Conservation (phyloP, 805 yeast genomes). For the Phaffomyces opuntiae region DNA sequence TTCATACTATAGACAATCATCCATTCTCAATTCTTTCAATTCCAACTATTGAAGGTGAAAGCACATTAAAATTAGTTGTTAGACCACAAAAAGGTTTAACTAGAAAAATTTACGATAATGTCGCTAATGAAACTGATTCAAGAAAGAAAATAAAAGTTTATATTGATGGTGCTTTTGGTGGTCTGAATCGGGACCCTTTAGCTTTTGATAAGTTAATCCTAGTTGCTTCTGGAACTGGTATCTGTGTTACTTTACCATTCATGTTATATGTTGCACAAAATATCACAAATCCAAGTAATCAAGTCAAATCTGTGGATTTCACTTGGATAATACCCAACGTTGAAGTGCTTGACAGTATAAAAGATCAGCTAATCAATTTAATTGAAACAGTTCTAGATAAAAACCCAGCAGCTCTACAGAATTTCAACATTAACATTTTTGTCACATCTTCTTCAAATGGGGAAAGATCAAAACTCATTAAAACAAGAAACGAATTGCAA, state of each 20-base stretch:
- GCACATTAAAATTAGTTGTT: conserved; percentile 34
- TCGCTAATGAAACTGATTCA: conserved; percentile 20
- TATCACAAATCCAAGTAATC: conserved; percentile 7
- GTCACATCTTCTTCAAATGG: conserved; percentile 22
- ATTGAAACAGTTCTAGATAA: not conserved
- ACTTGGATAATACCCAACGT: conserved; percentile 36
- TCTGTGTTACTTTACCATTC: conserved; percentile 43
- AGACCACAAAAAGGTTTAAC: conserved; percentile 44
- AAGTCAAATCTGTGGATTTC: conserved; percentile 29
- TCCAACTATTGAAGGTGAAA: conserved; percentile 7
- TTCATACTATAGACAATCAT: conserved; percentile 42
- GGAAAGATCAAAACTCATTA: not conserved
- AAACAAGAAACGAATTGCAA: not conserved
- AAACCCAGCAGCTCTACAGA: not conserved
- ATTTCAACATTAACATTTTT: conserved; percentile 20
- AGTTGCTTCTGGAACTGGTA: conserved; percentile 45
- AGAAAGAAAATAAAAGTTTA: conserved; percentile 19
- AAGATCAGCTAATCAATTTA: conserved; percentile 25
- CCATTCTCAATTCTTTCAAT: conserved; percentile 46
- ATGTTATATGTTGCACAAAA: conserved; percentile 20
- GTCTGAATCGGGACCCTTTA: conserved; percentile 36
- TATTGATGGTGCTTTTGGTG: conserved; percentile 57
- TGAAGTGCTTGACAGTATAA: conserved; percentile 34
- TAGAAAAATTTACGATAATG: conserved; percentile 21
- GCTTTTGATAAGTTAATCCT: conserved; percentile 38